phyloP scores from a whole-genome alignment of 352 stramenopile genomes.

The Pythium guiyangense region DNA sequence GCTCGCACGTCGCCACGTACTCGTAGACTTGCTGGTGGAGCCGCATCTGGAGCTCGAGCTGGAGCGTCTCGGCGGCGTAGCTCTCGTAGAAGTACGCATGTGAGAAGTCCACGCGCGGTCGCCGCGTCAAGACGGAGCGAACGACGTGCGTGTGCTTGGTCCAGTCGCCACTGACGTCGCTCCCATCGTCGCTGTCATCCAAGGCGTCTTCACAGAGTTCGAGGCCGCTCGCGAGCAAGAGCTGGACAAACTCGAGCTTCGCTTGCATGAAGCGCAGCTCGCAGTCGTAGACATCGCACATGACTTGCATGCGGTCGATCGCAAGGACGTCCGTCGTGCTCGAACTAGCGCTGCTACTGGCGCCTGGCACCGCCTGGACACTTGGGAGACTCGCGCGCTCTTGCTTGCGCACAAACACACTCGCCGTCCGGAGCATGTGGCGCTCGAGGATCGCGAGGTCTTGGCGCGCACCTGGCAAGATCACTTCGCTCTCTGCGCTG shows the following conservation, averaged over 20 bases:
- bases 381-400: slow-evolving; percentile 26
- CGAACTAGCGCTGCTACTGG: background rate
- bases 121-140: slow-evolving; percentile 17
- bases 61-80: slow-evolving; percentile 38
- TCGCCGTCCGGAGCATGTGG: slow-evolving; percentile 40
- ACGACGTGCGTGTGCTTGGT: slow-evolving; percentile 4
- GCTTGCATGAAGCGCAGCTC: slow-evolving; percentile 35
- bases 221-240: slow-evolving; percentile 24
- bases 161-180: background rate
- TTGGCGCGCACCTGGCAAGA: slow-evolving; percentile 31
- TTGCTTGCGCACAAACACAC: slow-evolving; percentile 45
- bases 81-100: slow-evolving; percentile 61
- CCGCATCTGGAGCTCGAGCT: slow-evolving; percentile 40
- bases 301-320: slow-evolving; percentile 49
- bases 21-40: slow-evolving; percentile 26
- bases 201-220: slow-evolving; percentile 4
- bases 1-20: slow-evolving; percentile 15
- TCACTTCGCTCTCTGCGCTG: slow-evolving; percentile 19
- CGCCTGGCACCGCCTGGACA: background rate
- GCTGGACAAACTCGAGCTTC: slow-evolving; percentile 31
- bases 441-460: slow-evolving; percentile 40
- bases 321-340: slow-evolving; percentile 10
- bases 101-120: slow-evolving; percentile 41
- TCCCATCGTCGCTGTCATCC: background rate
- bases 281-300: slow-evolving; percentile 54